A percentile compares a stretch with the other conserved stretches of the same genome.
phyloP scores from a whole-genome alignment of 1,284 basidiomycete genomes.

The Mrakiaceae sp. region DNA sequence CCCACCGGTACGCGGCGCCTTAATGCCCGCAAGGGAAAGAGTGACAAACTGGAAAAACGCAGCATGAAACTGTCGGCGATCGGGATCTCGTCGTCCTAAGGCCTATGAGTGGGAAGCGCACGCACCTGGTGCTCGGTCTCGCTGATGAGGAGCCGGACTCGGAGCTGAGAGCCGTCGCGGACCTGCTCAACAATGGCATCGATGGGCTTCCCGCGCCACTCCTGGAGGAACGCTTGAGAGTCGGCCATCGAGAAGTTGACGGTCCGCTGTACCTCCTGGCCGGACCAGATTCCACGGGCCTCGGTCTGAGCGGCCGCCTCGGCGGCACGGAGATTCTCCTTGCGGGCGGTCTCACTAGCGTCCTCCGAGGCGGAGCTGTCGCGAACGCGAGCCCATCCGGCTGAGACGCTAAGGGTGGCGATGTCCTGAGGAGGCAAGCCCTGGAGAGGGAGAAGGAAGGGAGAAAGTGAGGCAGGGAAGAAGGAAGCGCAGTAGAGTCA shows the following conservation, averaged over 20 bases:
- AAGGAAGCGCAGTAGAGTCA: background rate
- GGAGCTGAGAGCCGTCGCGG: constrained; percentile 81
- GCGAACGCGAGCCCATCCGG: constrained; percentile 86
- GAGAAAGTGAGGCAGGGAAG: background rate
- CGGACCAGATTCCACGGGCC: constrained; percentile 70
- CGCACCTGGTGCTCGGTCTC: constrained; percentile 48
- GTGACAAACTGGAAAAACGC: constrained; percentile 54
- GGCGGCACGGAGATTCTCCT: constrained; percentile 42
- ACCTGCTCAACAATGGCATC: constrained; percentile 92
- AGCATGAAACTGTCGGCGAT: no score
- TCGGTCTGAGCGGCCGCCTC: constrained; percentile 68
- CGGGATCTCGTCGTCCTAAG: no score
- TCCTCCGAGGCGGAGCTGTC: constrained; percentile 45
- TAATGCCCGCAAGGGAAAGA: constrained; percentile 71
- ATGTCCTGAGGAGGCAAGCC: constrained; percentile 48
- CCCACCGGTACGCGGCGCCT: constrained; percentile 48
- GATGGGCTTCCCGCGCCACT: constrained; percentile 80
- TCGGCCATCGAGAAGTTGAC: constrained; percentile 81
- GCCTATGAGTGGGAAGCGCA: no score
- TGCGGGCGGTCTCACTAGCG: constrained; percentile 64
- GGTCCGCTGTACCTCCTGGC: constrained; percentile 63
- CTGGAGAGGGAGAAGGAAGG: background rate
- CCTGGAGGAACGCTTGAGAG: constrained; percentile 73
- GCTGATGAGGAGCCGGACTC: constrained; percentile 66
- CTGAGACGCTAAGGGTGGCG: constrained; percentile 62